Percentiles rank a stretch among this genome's conserved stretches.
Evolutionary conservation across 2,329 filamentous ascomycete species (phyloP).

Genomic region (Fusarium pininemorale): DNA sequence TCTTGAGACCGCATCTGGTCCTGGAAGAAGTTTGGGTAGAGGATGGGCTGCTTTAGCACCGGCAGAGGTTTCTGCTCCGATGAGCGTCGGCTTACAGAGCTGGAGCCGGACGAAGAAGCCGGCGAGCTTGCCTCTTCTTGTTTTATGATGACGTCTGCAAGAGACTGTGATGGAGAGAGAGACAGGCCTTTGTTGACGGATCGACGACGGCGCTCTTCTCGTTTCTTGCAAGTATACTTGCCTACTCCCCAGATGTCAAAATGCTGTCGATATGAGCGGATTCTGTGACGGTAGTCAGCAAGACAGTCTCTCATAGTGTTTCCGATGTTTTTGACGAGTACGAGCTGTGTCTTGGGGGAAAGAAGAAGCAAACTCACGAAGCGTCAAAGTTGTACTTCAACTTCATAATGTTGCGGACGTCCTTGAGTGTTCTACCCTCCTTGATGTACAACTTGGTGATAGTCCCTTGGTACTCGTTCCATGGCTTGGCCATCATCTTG

Average conservation of each 20-base stretch:
- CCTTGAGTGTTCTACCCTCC: conserved; percentile 51
- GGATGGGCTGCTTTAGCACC: conserved; percentile 1
- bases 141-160: background rate
- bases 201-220: conserved; percentile 28
- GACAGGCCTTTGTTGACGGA: conserved; percentile 6
- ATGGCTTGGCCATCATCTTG: conserved; percentile 56
- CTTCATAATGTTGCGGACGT: conserved; percentile 54
- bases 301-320: background rate
- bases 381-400: conserved; percentile 52
- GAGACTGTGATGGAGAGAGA: conserved; percentile 32
- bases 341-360: background rate
- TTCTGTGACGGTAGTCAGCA: conserved; percentile 29
- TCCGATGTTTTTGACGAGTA: background rate
- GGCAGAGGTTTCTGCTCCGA: conserved; percentile 34
- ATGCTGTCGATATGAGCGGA: conserved; percentile 60
- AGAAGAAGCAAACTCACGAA: conserved; percentile 45
- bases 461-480: conserved; percentile 48
- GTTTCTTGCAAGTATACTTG: conserved; percentile 58
- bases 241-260: conserved; percentile 56
- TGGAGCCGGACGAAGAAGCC: conserved; percentile 6
- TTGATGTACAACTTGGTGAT: conserved; percentile 55
- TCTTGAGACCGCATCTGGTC: background rate
- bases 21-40: conserved; percentile 6
- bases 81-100: conserved; percentile 18
- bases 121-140: conserved; percentile 8